Evolutionary conservation across 257 asterid genomes (phyloP).

Genomic region (Cinchona pubescens): DNA sequence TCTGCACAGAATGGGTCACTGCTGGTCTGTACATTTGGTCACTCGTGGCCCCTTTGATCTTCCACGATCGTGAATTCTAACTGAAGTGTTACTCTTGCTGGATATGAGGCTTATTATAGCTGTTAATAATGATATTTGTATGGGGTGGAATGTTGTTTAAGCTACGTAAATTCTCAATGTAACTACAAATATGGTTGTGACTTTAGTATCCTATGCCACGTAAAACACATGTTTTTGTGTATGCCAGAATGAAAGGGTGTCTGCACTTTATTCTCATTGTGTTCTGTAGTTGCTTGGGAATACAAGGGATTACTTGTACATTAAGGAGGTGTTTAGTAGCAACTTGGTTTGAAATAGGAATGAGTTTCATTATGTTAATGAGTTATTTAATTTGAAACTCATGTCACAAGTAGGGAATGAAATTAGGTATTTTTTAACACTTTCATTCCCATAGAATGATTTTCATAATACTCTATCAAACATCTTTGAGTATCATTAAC

Average conservation of each 20-base stretch:
- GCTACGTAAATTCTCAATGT: neutral
- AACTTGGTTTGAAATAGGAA: too few species aligned
- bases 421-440: too few species aligned
- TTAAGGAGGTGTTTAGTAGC: too few species aligned
- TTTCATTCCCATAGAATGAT: too few species aligned
- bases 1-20: slow-evolving; percentile 79
- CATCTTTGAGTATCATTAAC: too few species aligned
- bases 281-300: neutral
- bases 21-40: slow-evolving; percentile 89
- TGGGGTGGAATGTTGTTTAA: neutral
- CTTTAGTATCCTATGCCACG: neutral
- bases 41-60: slow-evolving; percentile 74
- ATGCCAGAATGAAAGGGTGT: neutral
- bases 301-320: neutral
- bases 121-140: neutral
- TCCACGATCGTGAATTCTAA: slow-evolving; percentile 78
- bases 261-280: neutral
- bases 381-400: too few species aligned
- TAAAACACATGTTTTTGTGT: neutral
- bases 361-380: too few species aligned
- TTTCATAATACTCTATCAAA: too few species aligned
- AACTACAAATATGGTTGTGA: neutral
- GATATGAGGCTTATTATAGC: neutral
- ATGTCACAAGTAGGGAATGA: too few species aligned
- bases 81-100: slow-evolving; percentile 18